A percentile compares a stretch with the other conserved stretches of the same genome.
Evolutionary conservation across 441 rosid genomes (phyloP).

Genomic region (Lepidium campestre): DNA sequence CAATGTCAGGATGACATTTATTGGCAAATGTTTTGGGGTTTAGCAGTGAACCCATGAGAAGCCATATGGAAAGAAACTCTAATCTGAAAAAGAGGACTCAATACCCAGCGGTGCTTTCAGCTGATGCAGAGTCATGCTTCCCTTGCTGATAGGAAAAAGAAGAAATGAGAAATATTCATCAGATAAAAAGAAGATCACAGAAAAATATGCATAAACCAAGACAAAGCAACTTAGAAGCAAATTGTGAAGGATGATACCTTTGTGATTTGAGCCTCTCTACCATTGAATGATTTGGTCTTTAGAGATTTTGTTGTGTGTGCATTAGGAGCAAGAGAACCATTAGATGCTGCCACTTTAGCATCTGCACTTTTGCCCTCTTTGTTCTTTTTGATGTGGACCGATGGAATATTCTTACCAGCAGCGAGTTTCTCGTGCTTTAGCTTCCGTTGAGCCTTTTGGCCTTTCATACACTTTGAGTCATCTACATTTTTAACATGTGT

Average conservation of each 20-base stretch:
- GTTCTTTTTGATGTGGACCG: slow-evolving; percentile 41
- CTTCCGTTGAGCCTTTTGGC: slow-evolving; percentile 42
- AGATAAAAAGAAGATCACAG: slow-evolving; percentile 18
- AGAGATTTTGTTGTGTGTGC: slow-evolving; percentile 39
- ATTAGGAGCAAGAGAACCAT: slow-evolving; percentile 45
- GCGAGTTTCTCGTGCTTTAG: slow-evolving; percentile 45
- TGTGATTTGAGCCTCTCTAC: slow-evolving; percentile 36
- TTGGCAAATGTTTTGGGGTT: neutral
- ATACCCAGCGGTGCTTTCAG: slow-evolving; percentile 51
- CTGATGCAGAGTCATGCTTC: slow-evolving; percentile 41
- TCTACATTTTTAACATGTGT: slow-evolving; percentile 36
- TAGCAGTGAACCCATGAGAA: neutral
- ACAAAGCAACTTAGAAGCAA: neutral
- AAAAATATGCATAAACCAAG: neutral
- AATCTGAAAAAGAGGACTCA: slow-evolving; percentile 12
- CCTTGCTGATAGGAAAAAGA: slow-evolving; percentile 45
- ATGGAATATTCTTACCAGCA: slow-evolving; percentile 36
- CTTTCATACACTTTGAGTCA: slow-evolving; percentile 33
- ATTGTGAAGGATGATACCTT: slow-evolving; percentile 35
- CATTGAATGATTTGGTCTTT: slow-evolving; percentile 48
- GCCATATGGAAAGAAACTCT: neutral
- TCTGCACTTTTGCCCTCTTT: slow-evolving; percentile 39
- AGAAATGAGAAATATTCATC: slow-evolving; percentile 27
- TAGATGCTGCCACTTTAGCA: slow-evolving; percentile 31
- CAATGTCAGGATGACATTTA: neutral